These are phyloP conservation scores for Rhizopogon parksii DNA, from an alignment of 1,284 basidiomycete species.

Conservation along the genomic window DNA sequence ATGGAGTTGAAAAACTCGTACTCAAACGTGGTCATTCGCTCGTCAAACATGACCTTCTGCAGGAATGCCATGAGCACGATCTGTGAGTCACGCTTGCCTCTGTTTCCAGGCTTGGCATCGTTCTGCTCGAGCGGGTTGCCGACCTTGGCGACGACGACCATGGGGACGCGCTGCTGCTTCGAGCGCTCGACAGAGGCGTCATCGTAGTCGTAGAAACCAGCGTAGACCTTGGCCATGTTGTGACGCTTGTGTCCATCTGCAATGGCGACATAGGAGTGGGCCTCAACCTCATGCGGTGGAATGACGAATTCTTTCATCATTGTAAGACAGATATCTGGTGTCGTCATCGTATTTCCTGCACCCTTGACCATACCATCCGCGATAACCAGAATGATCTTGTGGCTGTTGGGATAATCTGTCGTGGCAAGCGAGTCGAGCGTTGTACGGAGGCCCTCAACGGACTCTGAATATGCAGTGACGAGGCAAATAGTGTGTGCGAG, in stretches of 20 bases:
- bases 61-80: conserved; percentile 97
- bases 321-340: conserved; percentile 88
- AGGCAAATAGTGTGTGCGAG: conserved; percentile 92
- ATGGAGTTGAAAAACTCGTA: conserved; percentile 99
- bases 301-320: conserved; percentile 98
- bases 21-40: conserved; percentile 98
- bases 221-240: conserved; percentile 99
- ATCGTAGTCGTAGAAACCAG: conserved; percentile 97
- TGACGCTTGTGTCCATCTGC: conserved; percentile 98
- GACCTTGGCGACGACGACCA: conserved; percentile 90
- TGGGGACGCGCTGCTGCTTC: conserved; percentile 96
- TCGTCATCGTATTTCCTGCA: conserved; percentile 78
- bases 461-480: conserved; percentile 98
- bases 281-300: conserved; percentile 80
- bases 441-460: conserved; percentile 91
- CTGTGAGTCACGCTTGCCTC: conserved; percentile 97
- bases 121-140: conserved; percentile 86
- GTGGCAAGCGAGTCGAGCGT: conserved; percentile 97
- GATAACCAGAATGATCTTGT: conserved; percentile 94
- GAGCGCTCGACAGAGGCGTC: conserved; percentile 84
- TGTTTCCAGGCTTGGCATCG: conserved; percentile 94
- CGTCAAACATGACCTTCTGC: conserved; percentile 99
- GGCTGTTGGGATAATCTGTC: conserved; percentile 97
- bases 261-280: conserved; percentile 96
- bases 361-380: conserved; percentile 99